These are phyloP conservation scores for Pestalotiopsis sp. DNA, from an alignment of 2,329 filamentous ascomycete genomes.

Conservation along the genomic window DNA sequence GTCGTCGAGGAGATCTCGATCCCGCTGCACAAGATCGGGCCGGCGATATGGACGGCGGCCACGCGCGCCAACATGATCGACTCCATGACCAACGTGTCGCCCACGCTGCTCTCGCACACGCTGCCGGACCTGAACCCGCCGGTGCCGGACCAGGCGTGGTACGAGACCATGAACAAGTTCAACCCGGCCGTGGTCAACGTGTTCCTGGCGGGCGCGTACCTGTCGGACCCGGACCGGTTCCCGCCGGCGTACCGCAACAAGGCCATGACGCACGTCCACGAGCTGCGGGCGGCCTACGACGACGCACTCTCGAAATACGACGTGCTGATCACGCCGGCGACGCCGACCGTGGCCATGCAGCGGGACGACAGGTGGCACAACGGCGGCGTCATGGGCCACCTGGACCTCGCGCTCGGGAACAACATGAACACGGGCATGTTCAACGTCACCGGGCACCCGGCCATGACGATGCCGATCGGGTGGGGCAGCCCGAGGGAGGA, in stretches of 20 bases:
- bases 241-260: constrained; percentile 41
- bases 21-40: constrained; percentile 48
- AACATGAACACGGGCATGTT: constrained; percentile 49
- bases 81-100: constrained; percentile 29
- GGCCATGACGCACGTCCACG: constrained; percentile 46
- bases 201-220: constrained; percentile 39
- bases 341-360: constrained; percentile 29
- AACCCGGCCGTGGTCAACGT: constrained; percentile 50
- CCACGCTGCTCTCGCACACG: constrained; percentile 33
- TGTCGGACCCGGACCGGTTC: constrained; percentile 27
- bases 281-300: constrained; percentile 51
- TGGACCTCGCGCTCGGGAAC: constrained; percentile 42
- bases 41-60: constrained; percentile 49
- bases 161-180: constrained; percentile 41
- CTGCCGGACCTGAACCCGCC: constrained; percentile 31
- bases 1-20: constrained; percentile 47
- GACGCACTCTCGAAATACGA: constrained; percentile 43
- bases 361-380: constrained; percentile 4
- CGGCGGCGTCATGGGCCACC: constrained; percentile 3
- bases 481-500: constrained; percentile 24
- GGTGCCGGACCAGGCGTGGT: constrained; percentile 40
- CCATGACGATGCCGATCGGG: constrained; percentile 47
- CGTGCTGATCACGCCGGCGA: constrained; percentile 49
- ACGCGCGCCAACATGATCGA: constrained; percentile 35
- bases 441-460: constrained; percentile 54